phyloP scores from a whole-genome alignment of 106 monocot species.

The Dendrobium huoshanense region DNA sequence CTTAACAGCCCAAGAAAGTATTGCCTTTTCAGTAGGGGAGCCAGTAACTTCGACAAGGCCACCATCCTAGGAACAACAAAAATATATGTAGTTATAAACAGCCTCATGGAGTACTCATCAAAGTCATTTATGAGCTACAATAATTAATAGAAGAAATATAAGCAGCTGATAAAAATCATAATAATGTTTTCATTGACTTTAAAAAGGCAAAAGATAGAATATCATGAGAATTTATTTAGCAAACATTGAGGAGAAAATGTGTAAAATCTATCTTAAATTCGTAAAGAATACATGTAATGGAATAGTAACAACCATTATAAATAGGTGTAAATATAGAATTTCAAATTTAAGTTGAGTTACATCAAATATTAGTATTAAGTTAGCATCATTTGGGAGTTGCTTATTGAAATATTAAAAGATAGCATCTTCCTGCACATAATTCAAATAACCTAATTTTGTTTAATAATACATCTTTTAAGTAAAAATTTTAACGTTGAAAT shows the following conservation, averaged over 20 bases:
- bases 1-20: slow-evolving; percentile 82
- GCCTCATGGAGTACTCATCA: not conserved
- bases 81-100: not conserved
- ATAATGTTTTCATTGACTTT: not conserved
- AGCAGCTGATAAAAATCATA: not conserved
- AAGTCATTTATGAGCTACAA: not conserved
- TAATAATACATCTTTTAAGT: not conserved
- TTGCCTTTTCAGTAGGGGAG: slow-evolving; percentile 92
- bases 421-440: not conserved
- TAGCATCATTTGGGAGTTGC: not conserved
- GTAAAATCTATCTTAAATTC: too few species aligned
- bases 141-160: not conserved
- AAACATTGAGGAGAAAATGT: not conserved
- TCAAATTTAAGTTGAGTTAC: not conserved
- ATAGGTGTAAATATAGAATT: too few species aligned
- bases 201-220: not conserved
- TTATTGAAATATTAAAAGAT: not conserved
- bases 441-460: not conserved
- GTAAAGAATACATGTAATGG: too few species aligned
- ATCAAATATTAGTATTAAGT: not conserved
- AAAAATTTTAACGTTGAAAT: not conserved
- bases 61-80: slow-evolving; percentile 46
- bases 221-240: not conserved
- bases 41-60: slow-evolving; percentile 60
- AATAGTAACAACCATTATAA: too few species aligned